These are phyloP conservation scores for Jatropha multifida DNA, from an alignment of 441 rosid genomes.

Conservation along the genomic window DNA sequence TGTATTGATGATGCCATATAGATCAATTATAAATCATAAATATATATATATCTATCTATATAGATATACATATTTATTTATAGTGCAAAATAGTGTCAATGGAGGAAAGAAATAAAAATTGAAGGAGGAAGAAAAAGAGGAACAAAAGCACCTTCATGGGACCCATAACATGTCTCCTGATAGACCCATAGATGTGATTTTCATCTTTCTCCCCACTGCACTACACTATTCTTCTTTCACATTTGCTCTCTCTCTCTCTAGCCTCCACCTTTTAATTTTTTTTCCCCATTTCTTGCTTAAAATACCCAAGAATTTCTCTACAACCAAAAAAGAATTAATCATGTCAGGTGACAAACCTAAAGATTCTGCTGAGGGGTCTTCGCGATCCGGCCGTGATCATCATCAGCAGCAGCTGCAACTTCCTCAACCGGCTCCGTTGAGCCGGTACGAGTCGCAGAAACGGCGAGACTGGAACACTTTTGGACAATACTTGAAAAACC, in stretches of 20 bases:
- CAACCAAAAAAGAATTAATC: slow-evolving; percentile 10
- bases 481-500: slow-evolving; percentile 81
- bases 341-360: slow-evolving; percentile 39
- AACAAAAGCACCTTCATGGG: slow-evolving; percentile 48
- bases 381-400: slow-evolving; percentile 42
- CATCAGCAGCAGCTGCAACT: slow-evolving; percentile 20
- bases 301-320: slow-evolving; percentile 25
- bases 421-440: slow-evolving; percentile 41
- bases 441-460: slow-evolving; percentile 86
- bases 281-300: slow-evolving; percentile 24
- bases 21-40: slow-evolving; percentile 16
- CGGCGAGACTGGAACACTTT: slow-evolving; percentile 86
- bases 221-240: slow-evolving; percentile 28
- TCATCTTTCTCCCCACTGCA: slow-evolving; percentile 34
- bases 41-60: no score
- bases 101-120: neutral
- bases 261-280: slow-evolving; percentile 1
- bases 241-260: slow-evolving; percentile 8
- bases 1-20: slow-evolving; percentile 34
- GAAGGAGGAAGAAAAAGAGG: slow-evolving; percentile 30
- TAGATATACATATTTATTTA: neutral
- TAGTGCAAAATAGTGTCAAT: slow-evolving; percentile 8
- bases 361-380: slow-evolving; percentile 46
- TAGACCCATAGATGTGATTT: slow-evolving; percentile 47
- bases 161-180: slow-evolving; percentile 49